These are phyloP conservation scores for Myxozyma udenii DNA, from an alignment of 805 yeast species.

Conservation along the genomic window DNA sequence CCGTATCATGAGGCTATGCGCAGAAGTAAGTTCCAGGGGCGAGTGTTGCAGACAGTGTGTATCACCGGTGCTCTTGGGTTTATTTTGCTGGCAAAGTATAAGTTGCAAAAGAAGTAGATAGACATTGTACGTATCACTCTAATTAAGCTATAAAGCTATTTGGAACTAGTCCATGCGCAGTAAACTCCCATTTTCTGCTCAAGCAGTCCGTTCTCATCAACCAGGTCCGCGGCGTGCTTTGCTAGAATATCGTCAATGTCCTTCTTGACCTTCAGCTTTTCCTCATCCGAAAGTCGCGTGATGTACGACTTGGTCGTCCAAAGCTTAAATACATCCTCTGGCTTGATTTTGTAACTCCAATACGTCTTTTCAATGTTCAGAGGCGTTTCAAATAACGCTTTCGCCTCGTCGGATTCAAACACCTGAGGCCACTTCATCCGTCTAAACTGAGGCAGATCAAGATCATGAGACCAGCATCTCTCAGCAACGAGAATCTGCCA, in stretches of 20 bases:
- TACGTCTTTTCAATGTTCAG: constrained; percentile 39
- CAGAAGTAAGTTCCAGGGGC: constrained; percentile 13
- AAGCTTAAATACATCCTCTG: constrained; percentile 45
- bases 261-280: constrained; percentile 39
- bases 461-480: constrained; percentile 42
- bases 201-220: constrained; percentile 22
- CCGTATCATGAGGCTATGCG: constrained; percentile 46
- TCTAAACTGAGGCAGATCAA: constrained; percentile 56
- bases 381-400: constrained; percentile 40
- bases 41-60: constrained; percentile 13
- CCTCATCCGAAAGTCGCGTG: constrained; percentile 44
- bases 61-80: constrained; percentile 2
- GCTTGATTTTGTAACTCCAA: constrained; percentile 37
- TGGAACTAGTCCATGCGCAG: constrained; percentile 23
- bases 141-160: neutral
- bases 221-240: constrained; percentile 1
- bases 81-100: neutral
- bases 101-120: neutral
- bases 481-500: constrained; percentile 44
- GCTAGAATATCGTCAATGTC: constrained; percentile 38
- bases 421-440: constrained; percentile 47
- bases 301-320: constrained; percentile 58
- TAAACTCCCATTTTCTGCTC: constrained; percentile 22
- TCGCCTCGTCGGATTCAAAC: constrained; percentile 34
- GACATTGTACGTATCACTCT: no score